Conservation (phyloP, 768 basidiomycete genomes). For the Leucogyrophana mollusca region DNA sequence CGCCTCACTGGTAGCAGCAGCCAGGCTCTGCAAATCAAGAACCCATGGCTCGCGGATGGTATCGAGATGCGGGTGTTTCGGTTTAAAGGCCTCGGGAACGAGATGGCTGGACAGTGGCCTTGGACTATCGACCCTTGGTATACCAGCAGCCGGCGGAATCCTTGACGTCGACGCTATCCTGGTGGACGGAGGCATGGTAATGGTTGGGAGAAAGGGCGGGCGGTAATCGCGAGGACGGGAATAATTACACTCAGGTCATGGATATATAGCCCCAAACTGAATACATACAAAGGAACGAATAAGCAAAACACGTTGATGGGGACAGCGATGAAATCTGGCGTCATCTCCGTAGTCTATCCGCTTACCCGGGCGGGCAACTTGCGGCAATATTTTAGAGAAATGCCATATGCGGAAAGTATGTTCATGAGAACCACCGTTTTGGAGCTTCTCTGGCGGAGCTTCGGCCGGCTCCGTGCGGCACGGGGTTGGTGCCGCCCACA, state of each 20-base stretch:
- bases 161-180: background rate
- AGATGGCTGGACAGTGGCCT: constrained; percentile 44
- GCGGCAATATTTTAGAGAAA: background rate
- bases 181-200: constrained; percentile 4
- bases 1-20: constrained; percentile 13
- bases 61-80: constrained; percentile 26
- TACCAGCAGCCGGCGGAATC: constrained; percentile 41
- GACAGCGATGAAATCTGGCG: background rate
- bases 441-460: background rate
- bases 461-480: constrained; percentile 1
- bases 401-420: constrained; percentile 3
- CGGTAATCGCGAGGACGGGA: too few relatives aligned
- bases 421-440: background rate
- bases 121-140: constrained; percentile 84
- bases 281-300: constrained; percentile 4
- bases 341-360: constrained; percentile 1
- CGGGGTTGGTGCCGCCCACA: background rate
- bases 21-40: constrained; percentile 19
- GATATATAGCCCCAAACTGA: background rate
- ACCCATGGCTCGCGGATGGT: constrained; percentile 28
- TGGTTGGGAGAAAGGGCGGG: too few relatives aligned
- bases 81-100: constrained; percentile 27
- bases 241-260: too few relatives aligned
- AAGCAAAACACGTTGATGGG: constrained; percentile 1
- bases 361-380: background rate